Base-by-base conservation (phyloP, 495 filamentous ascomycete genomes). In the Penicilliopsis zonata region DNA sequence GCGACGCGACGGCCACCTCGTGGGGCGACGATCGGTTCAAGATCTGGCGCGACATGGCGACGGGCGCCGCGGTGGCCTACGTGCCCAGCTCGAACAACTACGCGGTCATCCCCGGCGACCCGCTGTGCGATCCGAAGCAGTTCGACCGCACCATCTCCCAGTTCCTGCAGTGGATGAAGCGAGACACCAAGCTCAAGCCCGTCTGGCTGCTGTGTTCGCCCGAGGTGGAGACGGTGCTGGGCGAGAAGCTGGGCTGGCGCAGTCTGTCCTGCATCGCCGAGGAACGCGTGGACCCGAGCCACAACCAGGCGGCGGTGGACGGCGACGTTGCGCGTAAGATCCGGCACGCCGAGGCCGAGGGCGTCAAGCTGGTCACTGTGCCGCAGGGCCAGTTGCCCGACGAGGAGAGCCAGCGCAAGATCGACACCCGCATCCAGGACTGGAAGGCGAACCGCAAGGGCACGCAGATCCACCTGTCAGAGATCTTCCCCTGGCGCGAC, bases 1-100 rank as follows among this genome's bases (percentile, higher is more conserved):
- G 84, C 30, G 84, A 90, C 49, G 82, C 84, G 10, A 81, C 83
- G 9, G 85, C 87, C 39, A 93, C 83, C 0, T 83, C 82, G 1
- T 93, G 82, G 80, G 70, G 82, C 13, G 85, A 93, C 50, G 76
- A 82, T 4, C 74, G 82, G 9, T 87, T 80, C 48, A 72, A 78
- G 46, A 74, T 90, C 39, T 93, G 80, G 80, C 79, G 84, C 4
- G 79, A 90, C 42, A 59, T 67, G 25, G 50, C 53, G 4, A 88
- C 82, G 1, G 85, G 84, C 27, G 84, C 84, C 4, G 84, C 84
- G 0, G 66, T 87, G 24, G 74, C 82, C 10, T 93, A 78, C 38
- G 78, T 86, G 2, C 71, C 76, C 14, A 72, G 77, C 43, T 70
- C 73, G 52, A 75, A 67, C 41, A 76, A 76, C 38, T 83, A 77